Evolutionary conservation across 2,329 filamentous ascomycete genomes (phyloP).

Genomic region (Arthrinium puccinioides): DNA sequence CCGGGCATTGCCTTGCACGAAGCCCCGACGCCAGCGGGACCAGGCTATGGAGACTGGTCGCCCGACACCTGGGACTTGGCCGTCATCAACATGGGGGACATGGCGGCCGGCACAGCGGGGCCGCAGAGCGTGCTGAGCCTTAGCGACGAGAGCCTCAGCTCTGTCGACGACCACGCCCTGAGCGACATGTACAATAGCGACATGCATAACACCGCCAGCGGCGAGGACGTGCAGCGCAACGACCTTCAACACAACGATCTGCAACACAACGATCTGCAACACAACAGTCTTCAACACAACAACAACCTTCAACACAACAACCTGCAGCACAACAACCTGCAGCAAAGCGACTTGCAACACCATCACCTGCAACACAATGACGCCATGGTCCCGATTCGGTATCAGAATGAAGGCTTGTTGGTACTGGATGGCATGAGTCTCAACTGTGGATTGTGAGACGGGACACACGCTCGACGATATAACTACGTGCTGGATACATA

Average conservation of each 20-base stretch:
- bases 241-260: no score
- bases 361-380: no score
- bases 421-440: constrained; percentile 16
- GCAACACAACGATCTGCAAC: not conserved
- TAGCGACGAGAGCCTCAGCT: constrained; percentile 52
- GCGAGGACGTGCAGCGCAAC: constrained; percentile 11
- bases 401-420: constrained; percentile 17
- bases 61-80: constrained; percentile 50
- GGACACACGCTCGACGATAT: no score
- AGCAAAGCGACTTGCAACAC: no score
- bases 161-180: constrained; percentile 42
- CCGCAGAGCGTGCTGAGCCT: constrained; percentile 48
- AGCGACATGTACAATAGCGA: constrained; percentile 38
- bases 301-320: not conserved
- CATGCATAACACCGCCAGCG: constrained; percentile 15
- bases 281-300: not conserved
- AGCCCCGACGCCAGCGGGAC: constrained; percentile 30
- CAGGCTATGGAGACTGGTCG: constrained; percentile 39
- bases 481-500: no score
- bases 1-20: constrained; percentile 40
- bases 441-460: no score
- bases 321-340: constrained; percentile 3
- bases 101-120: constrained; percentile 31
- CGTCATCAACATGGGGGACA: constrained; percentile 43
- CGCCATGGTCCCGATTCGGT: no score